Evolutionary conservation across 371 early-diverging fungal species (phyloP), one percentile per base, ranked within the genome.

Genomic region (Coemansia sp.): DNA sequence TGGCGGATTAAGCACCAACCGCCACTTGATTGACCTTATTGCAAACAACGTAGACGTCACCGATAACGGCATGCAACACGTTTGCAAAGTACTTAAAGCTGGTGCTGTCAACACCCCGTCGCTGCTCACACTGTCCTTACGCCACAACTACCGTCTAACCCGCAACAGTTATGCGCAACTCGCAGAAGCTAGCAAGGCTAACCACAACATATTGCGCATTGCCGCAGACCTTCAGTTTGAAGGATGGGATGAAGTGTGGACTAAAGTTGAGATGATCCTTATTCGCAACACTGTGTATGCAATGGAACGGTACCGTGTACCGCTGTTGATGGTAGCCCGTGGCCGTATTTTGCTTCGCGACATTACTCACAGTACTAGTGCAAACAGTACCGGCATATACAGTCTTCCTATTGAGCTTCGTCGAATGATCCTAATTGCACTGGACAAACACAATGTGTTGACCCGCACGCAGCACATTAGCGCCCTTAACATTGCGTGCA

Each of bases 121-220:
- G 47, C 64, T 72, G 20, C 59, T 72, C 23, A 67, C 52, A 18
- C 55, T 72, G n/a, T 72, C 72, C 12, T 25, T 72, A 6, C 72
- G 68, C 18, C 33, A 63, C 5, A 68, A 68, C 56, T 52, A 44
- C 48, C 58, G 58, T 11, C 12, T 64, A 11, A 64, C 68, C 3
- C 57, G 40, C 8, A 37, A 2, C 2, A 68, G 72, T 1, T 53
- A 59, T 47, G 48, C 33, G 23, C 59, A 52, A 4, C 42, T 72
- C 23, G 64, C 28, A 2, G 9, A 39, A 0, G 68, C 63, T 2
- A 59, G 68, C 23, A 20, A 6, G 12, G 40, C 3, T 3, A 72
- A 64, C 42, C 50, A 21, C 23, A 48, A 54, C 21, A 64, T 72
- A 16, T 28, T 72, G 64, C 68, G 68, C 30, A 33, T 72, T 5